Base-by-base conservation (phyloP, 169 alveolate genomes). In the Plasmodium yoelii region DNA sequence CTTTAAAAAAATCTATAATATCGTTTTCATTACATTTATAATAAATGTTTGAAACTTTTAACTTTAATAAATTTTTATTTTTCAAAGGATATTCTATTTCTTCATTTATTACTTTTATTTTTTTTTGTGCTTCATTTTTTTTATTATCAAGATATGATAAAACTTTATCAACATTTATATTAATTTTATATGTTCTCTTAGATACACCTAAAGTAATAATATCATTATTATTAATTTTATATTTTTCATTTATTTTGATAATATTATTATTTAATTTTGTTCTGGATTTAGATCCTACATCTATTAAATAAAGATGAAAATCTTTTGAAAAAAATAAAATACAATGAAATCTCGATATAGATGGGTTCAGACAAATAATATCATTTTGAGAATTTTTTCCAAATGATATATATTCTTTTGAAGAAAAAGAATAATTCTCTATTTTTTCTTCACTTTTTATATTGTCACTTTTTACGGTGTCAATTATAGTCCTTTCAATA, bases 1-100 rank as follows among this genome's bases (percentile, higher is more conserved):
- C 73, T 69, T 70, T 67, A 49, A 84, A 84, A 59, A 68, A 84
- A 51, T 84, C 91, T 13, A 84, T 6, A 8, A 84, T 56, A 22
- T 84, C 91, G 49, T 84, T 69, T 69, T 84, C 91, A 61, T 84
- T 84, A 57, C 91, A 84, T 69, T 84, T 84, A 57, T 84, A 84
- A 59, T 69, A 84, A 47, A 84, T 84, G 51, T 84, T 84, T 8
- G 74, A 61, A 19, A 84, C 44, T 67, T 80, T 80, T 42, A 80
- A 67, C 70, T 70, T 84, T 5, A 84, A 57, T 26, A 26, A 39
- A 39, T 69, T 59, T 69, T 56, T 84, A n/a, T n/a, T 19, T 51
- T 44, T 39, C 15, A 22, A 1, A 1, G 91, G 86, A 24, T 84
- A n/a, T 57, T 84, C 68, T 19, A 84, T 60, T 69, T 84, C 91